Base-by-base conservation (phyloP, 2,329 filamentous ascomycete species). In the Chaetothyriales sp. region DNA sequence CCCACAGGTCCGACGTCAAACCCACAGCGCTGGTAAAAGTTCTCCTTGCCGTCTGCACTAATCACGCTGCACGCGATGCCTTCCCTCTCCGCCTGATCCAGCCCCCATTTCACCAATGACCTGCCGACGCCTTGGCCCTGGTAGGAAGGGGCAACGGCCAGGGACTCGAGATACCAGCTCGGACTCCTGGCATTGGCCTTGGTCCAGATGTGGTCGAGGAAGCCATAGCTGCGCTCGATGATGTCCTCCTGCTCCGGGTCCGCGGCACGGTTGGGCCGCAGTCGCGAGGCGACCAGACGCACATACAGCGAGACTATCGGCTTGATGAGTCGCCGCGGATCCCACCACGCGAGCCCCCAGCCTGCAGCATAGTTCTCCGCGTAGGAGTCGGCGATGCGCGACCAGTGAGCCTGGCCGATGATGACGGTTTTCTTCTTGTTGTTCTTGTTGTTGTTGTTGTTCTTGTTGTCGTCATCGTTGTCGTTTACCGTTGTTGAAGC, bases 71-170 rank as follows among this genome's bases (percentile, higher is more conserved):
- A 55, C 1, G 55, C 51, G 6, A 57, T 49, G 5, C 51, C 44
- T 19, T 62, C 58, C 43, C 47, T 46, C 18, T 44, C 43, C 5
- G 56, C 60, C 36, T 53, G 55, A 39, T 57, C 49, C 12, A 73
- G 54, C 0, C 71, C 71, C 69, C 68, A 72, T 20, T 59, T 50
- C 9, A 71, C 69, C 6, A 74, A 62, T 20, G 55, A 56, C 4
- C 60, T 61, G 1, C 70, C 71, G 9, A 67, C 50, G 1, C 64
- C 66, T 42, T 57, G 56, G 3, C 66, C 62, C 45, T 72, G 69
- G 25, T 62, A 64, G 4, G 64, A 62, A 0, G 70, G 71, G 39
- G 59, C 50, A 8, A 64, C 59, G 5, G 60, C 51, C 20, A 64
- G 50, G 10, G 52, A 49, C 36, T 53, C 58, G 18, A 63, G 49